Percentiles rank a stretch among this genome's conserved stretches.
Conservation (phyloP, 78 protist species). For the Cavenderia fasciculata region DNA sequence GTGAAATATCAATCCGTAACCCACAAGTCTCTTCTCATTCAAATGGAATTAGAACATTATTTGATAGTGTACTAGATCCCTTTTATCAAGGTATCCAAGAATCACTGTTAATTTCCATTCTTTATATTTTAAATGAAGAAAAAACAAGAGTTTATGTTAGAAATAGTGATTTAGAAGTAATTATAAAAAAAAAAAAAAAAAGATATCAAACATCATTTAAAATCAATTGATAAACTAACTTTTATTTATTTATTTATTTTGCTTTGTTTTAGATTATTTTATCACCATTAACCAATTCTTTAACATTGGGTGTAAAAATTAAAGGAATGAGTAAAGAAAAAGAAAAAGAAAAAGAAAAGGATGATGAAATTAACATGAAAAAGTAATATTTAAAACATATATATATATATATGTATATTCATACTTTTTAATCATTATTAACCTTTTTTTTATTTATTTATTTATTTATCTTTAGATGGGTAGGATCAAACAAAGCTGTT, state of each 20-base stretch:
- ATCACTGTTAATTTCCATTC: slow-evolving; percentile 48
- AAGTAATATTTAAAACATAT: too few relatives aligned
- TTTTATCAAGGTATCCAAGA: slow-evolving; percentile 79
- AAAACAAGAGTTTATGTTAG: slow-evolving; percentile 35
- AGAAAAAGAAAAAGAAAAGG: slow-evolving; percentile 69
- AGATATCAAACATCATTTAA: neutral
- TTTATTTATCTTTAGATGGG: too few relatives aligned
- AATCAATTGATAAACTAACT: neutral
- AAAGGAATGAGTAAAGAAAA: slow-evolving; percentile 54
- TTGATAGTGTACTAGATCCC: slow-evolving; percentile 63
- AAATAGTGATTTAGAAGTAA: slow-evolving; percentile 55
- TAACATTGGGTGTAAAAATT: slow-evolving; percentile 22
- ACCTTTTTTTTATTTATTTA: too few relatives aligned
- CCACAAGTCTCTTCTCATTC: slow-evolving; percentile 68
- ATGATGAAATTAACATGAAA: slow-evolving; percentile 58
- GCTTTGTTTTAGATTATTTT: slow-evolving; percentile 22
- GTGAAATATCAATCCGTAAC: slow-evolving; percentile 65
- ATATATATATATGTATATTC: too few relatives aligned
- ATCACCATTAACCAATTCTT: slow-evolving; percentile 74
- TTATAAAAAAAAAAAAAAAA: too few relatives aligned
- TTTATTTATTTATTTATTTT: neutral
- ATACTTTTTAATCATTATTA: too few relatives aligned
- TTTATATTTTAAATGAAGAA: slow-evolving; percentile 56
- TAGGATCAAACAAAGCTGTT: slow-evolving; percentile 39
- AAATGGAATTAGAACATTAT: slow-evolving; percentile 54